Conservation (phyloP, 2,329 filamentous ascomycete genomes). For the Hymenoscyphus repandus region DNA sequence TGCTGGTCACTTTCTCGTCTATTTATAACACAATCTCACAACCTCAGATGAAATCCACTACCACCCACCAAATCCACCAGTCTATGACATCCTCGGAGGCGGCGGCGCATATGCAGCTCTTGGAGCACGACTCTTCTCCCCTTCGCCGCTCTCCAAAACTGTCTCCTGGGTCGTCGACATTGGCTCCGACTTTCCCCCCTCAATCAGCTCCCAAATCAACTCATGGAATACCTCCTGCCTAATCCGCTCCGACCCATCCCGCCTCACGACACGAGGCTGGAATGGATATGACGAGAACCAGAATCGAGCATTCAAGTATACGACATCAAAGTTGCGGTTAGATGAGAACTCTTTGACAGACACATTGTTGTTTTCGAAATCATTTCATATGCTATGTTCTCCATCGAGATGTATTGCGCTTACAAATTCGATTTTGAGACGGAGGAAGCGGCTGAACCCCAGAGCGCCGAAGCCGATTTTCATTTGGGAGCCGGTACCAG, state of each 20-base stretch:
- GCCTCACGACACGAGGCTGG: conserved; percentile 84
- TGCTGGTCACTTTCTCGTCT: neutral
- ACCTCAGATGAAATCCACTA: conserved; percentile 84
- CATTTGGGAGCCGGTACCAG: conserved; percentile 93
- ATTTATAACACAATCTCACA: conserved; percentile 11
- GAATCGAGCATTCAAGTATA: conserved; percentile 75
- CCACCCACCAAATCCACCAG: conserved; percentile 60
- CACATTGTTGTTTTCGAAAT: conserved; percentile 62
- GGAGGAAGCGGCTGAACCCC: conserved; percentile 40
- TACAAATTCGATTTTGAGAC: conserved; percentile 62
- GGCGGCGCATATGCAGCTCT: conserved; percentile 83
- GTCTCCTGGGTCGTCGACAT: conserved; percentile 91
- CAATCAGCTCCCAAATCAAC: conserved; percentile 57
- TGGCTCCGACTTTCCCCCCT: conserved; percentile 77
- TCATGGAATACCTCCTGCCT: conserved; percentile 73
- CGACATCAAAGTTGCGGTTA: conserved; percentile 79
- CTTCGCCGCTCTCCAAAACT: conserved; percentile 52
- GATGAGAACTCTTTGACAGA: conserved; percentile 65
- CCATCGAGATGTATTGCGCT: conserved; percentile 71
- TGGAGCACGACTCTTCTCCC: conserved; percentile 83
- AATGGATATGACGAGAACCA: conserved; percentile 77
- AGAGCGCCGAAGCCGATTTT: conserved; percentile 58
- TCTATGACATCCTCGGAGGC: conserved; percentile 77
- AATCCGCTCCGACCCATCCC: conserved; percentile 52
- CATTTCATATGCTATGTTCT: conserved; percentile 85